phyloP scores from a whole-genome alignment of 164 flowering plant species.

The Vitis rupestris region DNA sequence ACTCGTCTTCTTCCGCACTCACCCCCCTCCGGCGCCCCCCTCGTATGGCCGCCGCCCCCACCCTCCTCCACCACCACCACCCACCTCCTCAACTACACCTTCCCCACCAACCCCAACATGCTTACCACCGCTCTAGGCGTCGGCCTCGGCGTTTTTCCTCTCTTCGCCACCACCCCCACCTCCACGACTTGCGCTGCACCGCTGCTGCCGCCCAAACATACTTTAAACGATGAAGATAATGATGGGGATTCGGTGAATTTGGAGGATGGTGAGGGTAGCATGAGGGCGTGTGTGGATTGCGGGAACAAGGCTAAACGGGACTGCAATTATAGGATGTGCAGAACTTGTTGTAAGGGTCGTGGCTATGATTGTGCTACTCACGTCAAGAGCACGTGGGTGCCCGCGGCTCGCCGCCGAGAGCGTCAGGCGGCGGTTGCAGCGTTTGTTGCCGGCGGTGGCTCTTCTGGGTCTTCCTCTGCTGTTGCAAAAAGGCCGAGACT shows the following conservation, averaged over 20 bases:
- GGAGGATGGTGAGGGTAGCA: not conserved
- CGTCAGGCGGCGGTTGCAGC: slow-evolving; percentile 10
- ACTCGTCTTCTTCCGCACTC: not conserved
- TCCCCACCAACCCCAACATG: not conserved
- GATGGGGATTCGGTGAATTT: slow-evolving; percentile 1
- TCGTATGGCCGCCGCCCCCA: not conserved
- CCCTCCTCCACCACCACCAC: slow-evolving; percentile 1
- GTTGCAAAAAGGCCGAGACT: slow-evolving; percentile 18
- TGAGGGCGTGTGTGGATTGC: slow-evolving; percentile 28
- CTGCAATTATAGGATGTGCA: slow-evolving; percentile 24
- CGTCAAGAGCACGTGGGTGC: slow-evolving; percentile 41
- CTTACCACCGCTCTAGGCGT: slow-evolving; percentile 20
- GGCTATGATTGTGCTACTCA: slow-evolving; percentile 31
- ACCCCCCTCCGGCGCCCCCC: slow-evolving; percentile 2
- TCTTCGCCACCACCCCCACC: slow-evolving; percentile 11
- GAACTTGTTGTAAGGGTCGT: slow-evolving; percentile 37
- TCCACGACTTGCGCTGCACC: not conserved
- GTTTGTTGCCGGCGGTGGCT: slow-evolving; percentile 7
- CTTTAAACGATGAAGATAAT: not conserved
- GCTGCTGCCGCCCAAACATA: too few relatives aligned
- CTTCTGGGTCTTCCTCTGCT: slow-evolving; percentile 26
- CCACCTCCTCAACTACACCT: not conserved
- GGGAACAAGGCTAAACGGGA: slow-evolving; percentile 38
- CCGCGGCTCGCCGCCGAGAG: slow-evolving; percentile 28
- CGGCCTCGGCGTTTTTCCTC: slow-evolving; percentile 24